phyloP scores from a whole-genome alignment of 164 flowering plant species.

The Vitis labrusca region DNA sequence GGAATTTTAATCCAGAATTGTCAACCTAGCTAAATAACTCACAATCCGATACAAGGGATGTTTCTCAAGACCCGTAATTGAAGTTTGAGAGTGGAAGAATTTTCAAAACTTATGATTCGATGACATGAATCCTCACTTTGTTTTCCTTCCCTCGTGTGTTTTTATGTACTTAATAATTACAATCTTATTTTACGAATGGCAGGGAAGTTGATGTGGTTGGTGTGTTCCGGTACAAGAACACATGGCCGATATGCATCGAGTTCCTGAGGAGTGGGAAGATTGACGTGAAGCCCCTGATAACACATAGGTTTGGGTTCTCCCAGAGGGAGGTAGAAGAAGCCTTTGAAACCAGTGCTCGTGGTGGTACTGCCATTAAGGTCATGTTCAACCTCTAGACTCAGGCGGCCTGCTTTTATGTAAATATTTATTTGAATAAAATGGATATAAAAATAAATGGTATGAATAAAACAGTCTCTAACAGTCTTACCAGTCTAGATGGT shows the following conservation, averaged over 20 bases:
- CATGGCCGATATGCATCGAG: slow-evolving; percentile 94
- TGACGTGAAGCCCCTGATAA: slow-evolving; percentile 94
- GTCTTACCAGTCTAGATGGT: neutral
- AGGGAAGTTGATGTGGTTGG: slow-evolving; percentile 95
- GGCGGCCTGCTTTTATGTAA: neutral
- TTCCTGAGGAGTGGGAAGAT: slow-evolving; percentile 87
- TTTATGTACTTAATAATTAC: no score
- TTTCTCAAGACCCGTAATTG: no score
- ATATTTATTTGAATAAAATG: neutral
- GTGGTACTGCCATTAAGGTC: slow-evolving; percentile 90
- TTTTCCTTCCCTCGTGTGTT: neutral
- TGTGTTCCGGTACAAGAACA: slow-evolving; percentile 85
- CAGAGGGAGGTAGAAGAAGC: slow-evolving; percentile 90
- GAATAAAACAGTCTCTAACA: neutral
- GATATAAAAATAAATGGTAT: neutral
- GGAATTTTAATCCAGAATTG: no score
- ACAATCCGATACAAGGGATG: no score
- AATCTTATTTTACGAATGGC: neutral
- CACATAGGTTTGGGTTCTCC: slow-evolving; percentile 93
- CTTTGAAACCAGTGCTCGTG: slow-evolving; percentile 93
- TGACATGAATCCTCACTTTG: no score
- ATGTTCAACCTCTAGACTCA: slow-evolving; percentile 78
- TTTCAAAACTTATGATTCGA: no score
- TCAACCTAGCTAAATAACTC: no score
- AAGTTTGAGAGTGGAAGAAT: no score